Evolutionary conservation across 2,329 filamentous ascomycete species (phyloP), one percentile per base, ranked within the genome.

Genomic region (Penicillium psychrosexuale): DNA sequence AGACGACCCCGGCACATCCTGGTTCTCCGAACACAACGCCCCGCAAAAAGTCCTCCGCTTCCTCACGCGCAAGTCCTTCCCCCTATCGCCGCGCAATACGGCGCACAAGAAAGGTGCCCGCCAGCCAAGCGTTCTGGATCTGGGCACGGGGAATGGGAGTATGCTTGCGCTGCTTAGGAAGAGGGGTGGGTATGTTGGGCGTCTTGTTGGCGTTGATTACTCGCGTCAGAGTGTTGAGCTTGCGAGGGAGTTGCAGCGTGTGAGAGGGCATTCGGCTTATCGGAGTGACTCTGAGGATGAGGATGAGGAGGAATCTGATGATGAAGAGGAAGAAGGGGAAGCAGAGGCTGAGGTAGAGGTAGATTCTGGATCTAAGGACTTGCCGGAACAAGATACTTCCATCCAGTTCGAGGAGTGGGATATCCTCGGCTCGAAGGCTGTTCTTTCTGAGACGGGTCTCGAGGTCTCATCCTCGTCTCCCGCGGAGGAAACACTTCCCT

Each of bases 21-120:
- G 94, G 94, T 99, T 99, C 81, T 88, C 91, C 71, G 94, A 97
- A 76, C 89, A 91, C 31, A 85, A 88, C 68, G 94, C 94, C 58
- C 90, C 96, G 68, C 80, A 86, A 59, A 92, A 92, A 68, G 85
- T 96, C 56, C 75, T 96, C 24, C 72, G 78, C 9, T 91, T 88
- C 70, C 82, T 96, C 8, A 78, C 78, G 3, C 74, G 78, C 3
- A 72, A 77, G 13, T 73, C 73, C 1, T 75, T 78, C 28, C 69
- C 84, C 59, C 64, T 77, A 5, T 67, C 76, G 31, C 74, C 75
- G 22, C 63, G 64, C 31, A 69, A 72, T 60, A 79, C 69, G 13
- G 6, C 11, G 11, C 47, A 40, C 47, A 49, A 38, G 15, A 36
- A 33, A 33, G 19, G 27, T 9, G 38, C 12, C 33, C 46, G 49